A percentile compares a stretch with the other conserved stretches of the same genome.
Conservation (phyloP, 2,329 filamentous ascomycete genomes). For the Hymenoscyphus albidus region DNA sequence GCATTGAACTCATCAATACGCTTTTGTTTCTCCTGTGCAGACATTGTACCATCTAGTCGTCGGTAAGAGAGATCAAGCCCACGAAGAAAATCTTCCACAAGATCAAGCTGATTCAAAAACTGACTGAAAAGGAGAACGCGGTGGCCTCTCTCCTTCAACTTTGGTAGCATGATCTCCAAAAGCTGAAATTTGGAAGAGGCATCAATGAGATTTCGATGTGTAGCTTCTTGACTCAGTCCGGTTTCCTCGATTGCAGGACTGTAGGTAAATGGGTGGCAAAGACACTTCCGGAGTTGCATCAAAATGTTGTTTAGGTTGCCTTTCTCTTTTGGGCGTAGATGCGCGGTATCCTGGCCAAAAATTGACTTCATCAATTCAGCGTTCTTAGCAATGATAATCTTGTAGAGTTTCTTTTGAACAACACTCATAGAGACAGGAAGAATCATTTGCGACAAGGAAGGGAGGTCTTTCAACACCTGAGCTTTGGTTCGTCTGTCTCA, state of each 20-base stretch:
- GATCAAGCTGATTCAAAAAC: constrained; percentile 82
- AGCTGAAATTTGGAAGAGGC: constrained; percentile 87
- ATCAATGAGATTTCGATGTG: constrained; percentile 80
- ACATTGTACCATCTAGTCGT: constrained; percentile 81
- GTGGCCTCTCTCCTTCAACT: constrained; percentile 79
- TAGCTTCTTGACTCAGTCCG: constrained; percentile 53
- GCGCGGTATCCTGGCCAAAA: constrained; percentile 60
- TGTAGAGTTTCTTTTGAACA: constrained; percentile 90
- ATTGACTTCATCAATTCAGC: constrained; percentile 84
- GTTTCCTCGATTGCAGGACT: constrained; percentile 85
- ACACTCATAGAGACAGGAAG: constrained; percentile 93
- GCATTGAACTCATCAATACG: constrained; percentile 93
- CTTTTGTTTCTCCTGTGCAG: constrained; percentile 83
- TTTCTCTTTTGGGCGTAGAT: constrained; percentile 64
- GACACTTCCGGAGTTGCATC: constrained; percentile 88
- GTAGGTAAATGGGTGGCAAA: constrained; percentile 96
- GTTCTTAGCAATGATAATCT: constrained; percentile 88
- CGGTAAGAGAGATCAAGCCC: constrained; percentile 70
- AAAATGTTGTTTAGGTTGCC: constrained; percentile 89
- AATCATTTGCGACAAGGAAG: constrained; percentile 92
- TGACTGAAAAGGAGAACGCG: constrained; percentile 94
- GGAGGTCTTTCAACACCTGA: constrained; percentile 85
- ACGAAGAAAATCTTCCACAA: constrained; percentile 86
- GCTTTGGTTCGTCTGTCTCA: constrained; percentile 71
- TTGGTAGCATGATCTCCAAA: constrained; percentile 80